Evolutionary conservation across 73 alveolate species (phyloP).

Genomic region (Tetrahymena elliotti): DNA sequence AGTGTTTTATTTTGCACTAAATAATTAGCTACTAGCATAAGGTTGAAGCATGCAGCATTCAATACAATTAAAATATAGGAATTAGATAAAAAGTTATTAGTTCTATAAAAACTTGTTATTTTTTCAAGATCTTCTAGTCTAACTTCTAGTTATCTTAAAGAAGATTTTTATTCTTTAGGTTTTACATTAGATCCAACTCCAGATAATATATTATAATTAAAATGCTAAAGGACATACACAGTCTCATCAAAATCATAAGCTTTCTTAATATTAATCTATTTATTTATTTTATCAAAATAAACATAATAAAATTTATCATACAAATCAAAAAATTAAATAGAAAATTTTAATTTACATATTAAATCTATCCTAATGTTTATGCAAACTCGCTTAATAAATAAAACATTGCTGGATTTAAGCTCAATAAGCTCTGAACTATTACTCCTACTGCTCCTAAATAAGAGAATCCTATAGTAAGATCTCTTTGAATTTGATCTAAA

Average conservation of each 20-base stretch:
- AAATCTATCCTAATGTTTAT: background rate
- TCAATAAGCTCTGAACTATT: background rate
- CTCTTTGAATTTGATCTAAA: background rate
- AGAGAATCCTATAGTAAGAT: background rate
- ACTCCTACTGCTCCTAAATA: background rate
- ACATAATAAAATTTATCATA: background rate
- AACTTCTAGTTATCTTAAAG: background rate
- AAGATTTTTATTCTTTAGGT: background rate
- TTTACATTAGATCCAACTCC: background rate
- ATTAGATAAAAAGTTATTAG: background rate
- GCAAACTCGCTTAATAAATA: background rate
- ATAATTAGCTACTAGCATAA: background rate
- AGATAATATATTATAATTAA: background rate
- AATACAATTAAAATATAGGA: background rate
- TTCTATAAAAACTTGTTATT: background rate
- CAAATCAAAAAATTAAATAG: background rate
- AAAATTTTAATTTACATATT: background rate
- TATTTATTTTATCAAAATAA: background rate
- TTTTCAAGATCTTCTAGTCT: background rate
- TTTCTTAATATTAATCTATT: background rate
- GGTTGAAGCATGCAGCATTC: background rate
- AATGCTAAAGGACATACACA: background rate
- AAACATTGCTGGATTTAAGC: background rate
- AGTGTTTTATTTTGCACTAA: background rate
- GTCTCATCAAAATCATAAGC: background rate